Percentiles rank a stretch among this genome's conserved stretches.
Evolutionary conservation across 768 basidiomycete species (phyloP).

Genomic region (Phylloporus arenicola): DNA sequence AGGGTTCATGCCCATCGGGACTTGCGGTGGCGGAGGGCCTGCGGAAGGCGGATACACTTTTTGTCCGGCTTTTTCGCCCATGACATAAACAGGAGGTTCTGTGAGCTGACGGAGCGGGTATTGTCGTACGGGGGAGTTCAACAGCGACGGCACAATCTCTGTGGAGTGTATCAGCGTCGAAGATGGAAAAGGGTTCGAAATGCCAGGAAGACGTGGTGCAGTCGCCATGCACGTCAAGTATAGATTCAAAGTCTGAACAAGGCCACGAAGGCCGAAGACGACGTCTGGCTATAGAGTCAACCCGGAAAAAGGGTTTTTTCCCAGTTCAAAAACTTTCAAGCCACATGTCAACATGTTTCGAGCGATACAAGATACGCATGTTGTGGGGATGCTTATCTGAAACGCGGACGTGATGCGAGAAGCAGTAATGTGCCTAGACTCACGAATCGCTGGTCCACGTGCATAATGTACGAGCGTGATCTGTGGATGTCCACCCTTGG

Average conservation of each 20-base stretch:
- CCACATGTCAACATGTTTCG: neutral
- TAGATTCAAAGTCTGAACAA: neutral
- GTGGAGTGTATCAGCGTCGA: conserved; percentile 1
- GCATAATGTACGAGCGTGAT: conserved; percentile 76
- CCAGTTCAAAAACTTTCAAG: too few species aligned
- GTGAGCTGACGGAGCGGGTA: conserved; percentile 67
- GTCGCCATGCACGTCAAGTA: neutral
- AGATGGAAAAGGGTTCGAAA: conserved; percentile 8
- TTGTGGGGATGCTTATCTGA: conserved; percentile 11
- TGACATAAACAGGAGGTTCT: conserved; percentile 64
- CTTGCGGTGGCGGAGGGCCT: conserved; percentile 29
- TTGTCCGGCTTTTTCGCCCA: conserved; percentile 69
- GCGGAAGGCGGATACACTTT: conserved; percentile 44
- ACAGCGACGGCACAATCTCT: conserved; percentile 58
- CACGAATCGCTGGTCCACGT: conserved; percentile 58
- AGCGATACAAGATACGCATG: conserved; percentile 11
- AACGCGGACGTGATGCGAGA: conserved; percentile 10
- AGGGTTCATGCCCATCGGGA: conserved; percentile 23
- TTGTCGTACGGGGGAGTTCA: conserved; percentile 57
- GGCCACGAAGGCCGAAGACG: too few species aligned
- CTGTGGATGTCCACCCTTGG: conserved; percentile 67
- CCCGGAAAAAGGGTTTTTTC: neutral
- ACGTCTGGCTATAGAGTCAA: neutral
- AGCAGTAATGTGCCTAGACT: conserved; percentile 27
- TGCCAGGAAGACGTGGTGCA: neutral